A percentile compares a stretch with the other conserved stretches of the same genome.
These are phyloP conservation scores for Eucalyptus grandis DNA, from an alignment of 345 rosid species.

Conservation along the genomic window DNA sequence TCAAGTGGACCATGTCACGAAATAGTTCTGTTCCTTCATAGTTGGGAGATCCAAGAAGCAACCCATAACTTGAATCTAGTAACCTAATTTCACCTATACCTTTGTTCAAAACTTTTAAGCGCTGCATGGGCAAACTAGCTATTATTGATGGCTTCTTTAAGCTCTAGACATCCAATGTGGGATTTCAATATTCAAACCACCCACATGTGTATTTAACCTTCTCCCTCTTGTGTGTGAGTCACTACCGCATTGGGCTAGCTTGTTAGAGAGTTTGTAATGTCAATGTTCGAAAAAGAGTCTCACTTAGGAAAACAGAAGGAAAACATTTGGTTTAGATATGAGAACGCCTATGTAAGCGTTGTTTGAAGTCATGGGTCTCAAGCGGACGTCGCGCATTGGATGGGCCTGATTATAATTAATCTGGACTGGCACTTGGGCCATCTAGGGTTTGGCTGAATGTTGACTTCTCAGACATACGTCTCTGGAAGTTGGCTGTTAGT, in stretches of 20 bases:
- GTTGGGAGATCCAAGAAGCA: not conserved
- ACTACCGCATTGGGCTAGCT: not conserved
- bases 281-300: not conserved
- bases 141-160: not conserved
- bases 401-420: not conserved
- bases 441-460: not conserved
- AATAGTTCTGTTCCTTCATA: not conserved
- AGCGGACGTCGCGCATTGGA: not conserved
- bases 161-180: not conserved
- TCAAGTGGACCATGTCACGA: not conserved
- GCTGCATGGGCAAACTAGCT: not conserved
- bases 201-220: not conserved
- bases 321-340: not conserved
- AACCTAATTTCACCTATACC: not conserved
- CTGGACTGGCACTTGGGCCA: not conserved
- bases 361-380: not conserved
- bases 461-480: not conserved
- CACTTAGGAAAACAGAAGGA: not conserved
- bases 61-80: not conserved
- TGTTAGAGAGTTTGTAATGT: not conserved
- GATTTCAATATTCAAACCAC: not conserved
- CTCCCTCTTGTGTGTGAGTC: not conserved
- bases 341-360: not conserved
- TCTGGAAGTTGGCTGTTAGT: not conserved
- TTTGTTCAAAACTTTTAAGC: not conserved